Conservation (phyloP, 2,329 filamentous ascomycete genomes). For the Pestalotiopsis sp. region DNA sequence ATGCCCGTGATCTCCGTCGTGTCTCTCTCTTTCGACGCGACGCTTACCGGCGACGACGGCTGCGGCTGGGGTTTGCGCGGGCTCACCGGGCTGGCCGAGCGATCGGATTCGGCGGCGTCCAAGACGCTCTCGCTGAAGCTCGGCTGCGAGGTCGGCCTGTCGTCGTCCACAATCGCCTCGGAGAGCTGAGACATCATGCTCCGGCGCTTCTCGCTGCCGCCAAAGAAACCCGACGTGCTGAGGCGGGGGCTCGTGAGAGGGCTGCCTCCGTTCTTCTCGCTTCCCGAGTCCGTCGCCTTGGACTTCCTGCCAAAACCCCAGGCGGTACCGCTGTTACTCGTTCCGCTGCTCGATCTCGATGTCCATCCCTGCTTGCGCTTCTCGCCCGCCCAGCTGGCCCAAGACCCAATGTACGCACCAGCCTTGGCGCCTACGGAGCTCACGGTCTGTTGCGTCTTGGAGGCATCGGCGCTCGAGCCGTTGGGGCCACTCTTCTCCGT, state of each 20-base stretch:
- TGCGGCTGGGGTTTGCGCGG: constrained; percentile 20
- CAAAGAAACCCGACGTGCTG: constrained; percentile 41
- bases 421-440: constrained; percentile 58
- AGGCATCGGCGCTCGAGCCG: constrained; percentile 33
- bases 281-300: constrained; percentile 31
- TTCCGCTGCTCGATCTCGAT: constrained; percentile 36
- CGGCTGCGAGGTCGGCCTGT: constrained; percentile 39
- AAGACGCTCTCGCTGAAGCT: constrained; percentile 50
- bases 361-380: constrained; percentile 63
- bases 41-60: background rate
- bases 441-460: constrained; percentile 47
- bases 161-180: constrained; percentile 24
- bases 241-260: constrained; percentile 34
- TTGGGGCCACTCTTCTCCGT: constrained; percentile 28
- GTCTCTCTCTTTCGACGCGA: constrained; percentile 15
- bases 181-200: constrained; percentile 18
- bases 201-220: constrained; percentile 35
- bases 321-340: constrained; percentile 25
- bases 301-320: constrained; percentile 37
- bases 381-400: constrained; percentile 73
- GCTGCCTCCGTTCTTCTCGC: constrained; percentile 33
- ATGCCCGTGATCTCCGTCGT: constrained; percentile 8
- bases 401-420: constrained; percentile 68
- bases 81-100: constrained; percentile 26
- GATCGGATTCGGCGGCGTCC: constrained; percentile 35